These are phyloP conservation scores for Ceratocystis alfenasii DNA, from an alignment of 2,329 filamentous ascomycete genomes.

Conservation along the genomic window DNA sequence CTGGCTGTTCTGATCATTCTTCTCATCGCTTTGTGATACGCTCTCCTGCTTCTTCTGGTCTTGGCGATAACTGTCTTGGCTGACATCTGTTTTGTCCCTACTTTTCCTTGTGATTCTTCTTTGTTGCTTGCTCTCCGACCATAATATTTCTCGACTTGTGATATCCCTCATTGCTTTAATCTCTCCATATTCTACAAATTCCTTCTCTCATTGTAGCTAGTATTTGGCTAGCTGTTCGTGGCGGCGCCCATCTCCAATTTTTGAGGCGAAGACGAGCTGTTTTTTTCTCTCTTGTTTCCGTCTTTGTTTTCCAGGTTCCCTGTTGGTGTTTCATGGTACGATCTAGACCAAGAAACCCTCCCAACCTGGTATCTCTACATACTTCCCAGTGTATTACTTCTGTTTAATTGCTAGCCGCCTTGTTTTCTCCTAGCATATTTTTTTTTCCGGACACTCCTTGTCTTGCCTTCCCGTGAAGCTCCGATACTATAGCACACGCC, in stretches of 20 bases:
- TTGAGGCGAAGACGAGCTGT: constrained; percentile 1
- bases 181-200: neutral
- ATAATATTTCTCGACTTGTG: neutral
- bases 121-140: neutral
- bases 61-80: neutral
- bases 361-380: neutral
- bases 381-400: constrained; percentile 12
- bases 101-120: neutral
- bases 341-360: constrained; percentile 2
- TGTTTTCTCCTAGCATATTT: neutral
- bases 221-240: neutral
- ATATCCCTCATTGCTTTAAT: neutral
- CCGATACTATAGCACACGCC: neutral
- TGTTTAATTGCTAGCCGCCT: neutral
- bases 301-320: neutral
- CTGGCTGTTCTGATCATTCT: neutral
- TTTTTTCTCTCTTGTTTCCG: constrained; percentile 4
- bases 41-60: neutral
- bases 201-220: neutral
- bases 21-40: neutral
- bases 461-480: neutral
- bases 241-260: neutral
- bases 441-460: neutral
- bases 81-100: neutral
- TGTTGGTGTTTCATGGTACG: constrained; percentile 3